Evolutionary conservation across 2,329 filamentous ascomycete genomes (phyloP).

Genomic region (Leptographium radiaticola): DNA sequence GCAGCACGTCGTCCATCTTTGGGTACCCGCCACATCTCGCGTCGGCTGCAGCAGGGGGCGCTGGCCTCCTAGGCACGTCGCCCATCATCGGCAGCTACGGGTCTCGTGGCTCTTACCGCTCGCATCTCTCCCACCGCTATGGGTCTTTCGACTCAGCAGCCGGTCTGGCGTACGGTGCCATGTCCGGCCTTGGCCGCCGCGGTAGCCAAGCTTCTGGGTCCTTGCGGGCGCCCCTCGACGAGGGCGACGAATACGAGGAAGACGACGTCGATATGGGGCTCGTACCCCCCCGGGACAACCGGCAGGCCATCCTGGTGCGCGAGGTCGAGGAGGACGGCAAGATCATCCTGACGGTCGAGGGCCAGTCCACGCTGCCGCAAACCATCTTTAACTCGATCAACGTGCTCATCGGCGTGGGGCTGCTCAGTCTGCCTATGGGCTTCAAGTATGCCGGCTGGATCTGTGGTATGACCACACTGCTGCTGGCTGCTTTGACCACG

Average conservation of each 20-base stretch:
- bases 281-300: slow-evolving; percentile 28
- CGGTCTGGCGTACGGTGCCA: slow-evolving; percentile 6
- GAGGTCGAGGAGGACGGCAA: slow-evolving; percentile 81
- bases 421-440: slow-evolving; percentile 79
- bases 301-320: slow-evolving; percentile 71
- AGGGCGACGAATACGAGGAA: background rate
- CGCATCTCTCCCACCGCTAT: slow-evolving; percentile 48
- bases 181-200: slow-evolving; percentile 16
- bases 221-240: slow-evolving; percentile 18
- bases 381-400: slow-evolving; percentile 96
- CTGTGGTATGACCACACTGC: slow-evolving; percentile 62
- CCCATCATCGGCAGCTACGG: slow-evolving; percentile 9
- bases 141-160: slow-evolving; percentile 34
- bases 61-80: background rate
- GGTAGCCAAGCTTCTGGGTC: slow-evolving; percentile 19
- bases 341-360: slow-evolving; percentile 71
- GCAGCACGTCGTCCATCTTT: slow-evolving; percentile 37
- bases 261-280: slow-evolving; percentile 23
- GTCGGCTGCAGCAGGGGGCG: slow-evolving; percentile 20
- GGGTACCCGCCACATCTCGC: slow-evolving; percentile 47
- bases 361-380: slow-evolving; percentile 89
- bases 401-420: slow-evolving; percentile 77
- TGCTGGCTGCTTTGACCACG: slow-evolving; percentile 62
- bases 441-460: slow-evolving; percentile 83
- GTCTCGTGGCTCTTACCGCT: slow-evolving; percentile 54